Evolutionary conservation across 768 basidiomycete genomes (phyloP).

Genomic region (Rossbeevera mucosa): DNA sequence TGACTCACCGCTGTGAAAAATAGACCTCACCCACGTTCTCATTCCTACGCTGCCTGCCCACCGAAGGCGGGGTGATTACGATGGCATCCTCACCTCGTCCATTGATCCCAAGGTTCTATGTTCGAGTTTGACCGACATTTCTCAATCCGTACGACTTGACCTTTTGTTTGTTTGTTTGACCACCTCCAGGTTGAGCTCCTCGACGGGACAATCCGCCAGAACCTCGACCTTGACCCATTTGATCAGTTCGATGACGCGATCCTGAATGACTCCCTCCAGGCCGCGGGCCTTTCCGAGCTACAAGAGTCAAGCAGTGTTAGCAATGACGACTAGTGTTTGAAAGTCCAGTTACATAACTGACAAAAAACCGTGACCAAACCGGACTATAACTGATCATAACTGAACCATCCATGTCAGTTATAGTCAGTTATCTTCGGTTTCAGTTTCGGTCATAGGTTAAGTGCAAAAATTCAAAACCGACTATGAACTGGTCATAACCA

Average conservation of each 20-base stretch:
- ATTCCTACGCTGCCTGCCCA: slow-evolving; percentile 46
- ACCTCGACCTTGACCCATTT: slow-evolving; percentile 51
- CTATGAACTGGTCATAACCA: no score
- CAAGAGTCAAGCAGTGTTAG: slow-evolving; percentile 24
- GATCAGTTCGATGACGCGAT: slow-evolving; percentile 42
- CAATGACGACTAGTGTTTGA: no score
- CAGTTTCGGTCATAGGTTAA: no score
- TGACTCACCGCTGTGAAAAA: neutral
- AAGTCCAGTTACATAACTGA: no score
- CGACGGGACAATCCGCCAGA: slow-evolving; percentile 42
- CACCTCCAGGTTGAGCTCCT: slow-evolving; percentile 34
- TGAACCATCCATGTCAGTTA: no score
- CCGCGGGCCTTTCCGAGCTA: slow-evolving; percentile 35
- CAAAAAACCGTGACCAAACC: no score
- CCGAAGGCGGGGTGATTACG: slow-evolving; percentile 50
- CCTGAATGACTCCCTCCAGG: slow-evolving; percentile 36
- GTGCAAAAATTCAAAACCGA: no score
- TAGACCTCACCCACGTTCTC: slow-evolving; percentile 50
- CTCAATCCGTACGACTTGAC: slow-evolving; percentile 26
- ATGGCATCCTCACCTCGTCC: slow-evolving; percentile 43
- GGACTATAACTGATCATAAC: no score
- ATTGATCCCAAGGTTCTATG: slow-evolving; percentile 55
- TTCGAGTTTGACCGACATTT: slow-evolving; percentile 57
- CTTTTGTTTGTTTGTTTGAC: neutral
- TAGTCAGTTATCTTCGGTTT: no score